A percentile compares a stretch with the other conserved stretches of the same genome.
Evolutionary conservation across 495 filamentous ascomycete genomes (phyloP).

Genomic region (Pyrenula aspistea): DNA sequence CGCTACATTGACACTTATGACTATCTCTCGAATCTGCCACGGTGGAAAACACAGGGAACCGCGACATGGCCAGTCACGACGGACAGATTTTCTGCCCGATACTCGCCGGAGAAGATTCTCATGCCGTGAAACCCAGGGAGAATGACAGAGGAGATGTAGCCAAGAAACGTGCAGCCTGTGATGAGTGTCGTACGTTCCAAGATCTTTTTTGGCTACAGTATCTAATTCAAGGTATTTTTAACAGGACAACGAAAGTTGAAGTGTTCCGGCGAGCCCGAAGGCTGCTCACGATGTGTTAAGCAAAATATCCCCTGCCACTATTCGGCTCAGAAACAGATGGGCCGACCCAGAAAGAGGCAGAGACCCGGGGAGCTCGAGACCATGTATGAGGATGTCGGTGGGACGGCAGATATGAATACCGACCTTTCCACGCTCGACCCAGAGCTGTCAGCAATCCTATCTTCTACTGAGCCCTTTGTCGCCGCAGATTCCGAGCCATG

Average conservation of each 20-base stretch:
- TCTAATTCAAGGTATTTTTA: background rate
- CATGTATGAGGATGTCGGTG: background rate
- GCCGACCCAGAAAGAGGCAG: constrained; percentile 31
- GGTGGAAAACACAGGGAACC: too few relatives aligned
- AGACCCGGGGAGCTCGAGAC: background rate
- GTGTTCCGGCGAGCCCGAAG: constrained; percentile 31
- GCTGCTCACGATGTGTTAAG: constrained; percentile 29
- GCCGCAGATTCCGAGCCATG: background rate
- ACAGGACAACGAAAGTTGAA: constrained; percentile 35
- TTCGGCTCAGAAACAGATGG: constrained; percentile 36
- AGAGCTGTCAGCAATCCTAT: background rate
- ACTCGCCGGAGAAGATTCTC: background rate
- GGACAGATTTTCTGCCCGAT: constrained; percentile 9
- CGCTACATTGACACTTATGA: too few relatives aligned
- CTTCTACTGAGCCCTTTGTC: background rate
- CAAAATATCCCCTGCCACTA: constrained; percentile 30
- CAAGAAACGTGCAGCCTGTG: constrained; percentile 9
- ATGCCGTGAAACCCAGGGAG: background rate
- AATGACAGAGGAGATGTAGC: background rate
- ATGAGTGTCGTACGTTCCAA: constrained; percentile 8
- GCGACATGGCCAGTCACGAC: constrained; percentile 9
- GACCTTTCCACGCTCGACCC: background rate
- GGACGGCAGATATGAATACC: background rate
- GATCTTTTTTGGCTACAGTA: background rate
- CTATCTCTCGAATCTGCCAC: too few relatives aligned